phyloP scores from a whole-genome alignment of 345 rosid genomes.

The Linum tenue region DNA sequence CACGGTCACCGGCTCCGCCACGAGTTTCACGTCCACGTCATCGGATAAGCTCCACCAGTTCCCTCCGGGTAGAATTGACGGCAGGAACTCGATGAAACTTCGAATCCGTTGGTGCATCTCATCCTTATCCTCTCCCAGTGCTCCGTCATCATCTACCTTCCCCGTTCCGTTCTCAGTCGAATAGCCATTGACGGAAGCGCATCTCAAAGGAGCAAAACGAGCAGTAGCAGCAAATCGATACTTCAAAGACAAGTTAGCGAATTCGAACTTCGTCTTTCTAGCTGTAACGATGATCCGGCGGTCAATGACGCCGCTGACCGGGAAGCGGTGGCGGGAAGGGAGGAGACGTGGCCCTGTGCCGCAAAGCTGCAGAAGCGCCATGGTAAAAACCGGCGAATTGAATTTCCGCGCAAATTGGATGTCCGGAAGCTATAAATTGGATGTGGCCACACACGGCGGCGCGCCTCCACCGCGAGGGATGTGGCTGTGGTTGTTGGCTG shows the following conservation, averaged over 20 bases:
- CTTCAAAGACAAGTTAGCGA: slow-evolving; percentile 10
- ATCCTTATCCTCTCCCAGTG: slow-evolving; percentile 12
- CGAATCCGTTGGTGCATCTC: slow-evolving; percentile 38
- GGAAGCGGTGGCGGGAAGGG: slow-evolving; percentile 22
- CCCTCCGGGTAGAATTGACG: slow-evolving; percentile 75
- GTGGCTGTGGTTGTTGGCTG: neutral
- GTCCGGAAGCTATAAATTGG: neutral
- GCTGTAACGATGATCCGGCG: slow-evolving; percentile 21
- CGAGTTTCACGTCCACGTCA: slow-evolving; percentile 48
- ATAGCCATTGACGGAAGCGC: slow-evolving; percentile 51
- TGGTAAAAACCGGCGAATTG: slow-evolving; percentile 10
- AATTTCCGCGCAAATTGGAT: neutral
- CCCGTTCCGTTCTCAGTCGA: slow-evolving; percentile 22
- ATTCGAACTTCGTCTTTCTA: slow-evolving; percentile 10
- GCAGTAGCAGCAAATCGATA: neutral
- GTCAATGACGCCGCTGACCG: slow-evolving; percentile 4
- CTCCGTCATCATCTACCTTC: slow-evolving; percentile 19
- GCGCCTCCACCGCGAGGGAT: neutral
- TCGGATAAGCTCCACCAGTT: slow-evolving; percentile 85
- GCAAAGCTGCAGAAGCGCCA: slow-evolving; percentile 40
- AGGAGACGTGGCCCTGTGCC: slow-evolving; percentile 27
- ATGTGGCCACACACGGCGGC: neutral
- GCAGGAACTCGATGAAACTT: slow-evolving; percentile 38
- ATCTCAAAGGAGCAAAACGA: slow-evolving; percentile 21
- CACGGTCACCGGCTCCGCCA: slow-evolving; percentile 72